Evolutionary conservation across 129 eudicot species (phyloP).

Genomic region (Tagetes patula): DNA sequence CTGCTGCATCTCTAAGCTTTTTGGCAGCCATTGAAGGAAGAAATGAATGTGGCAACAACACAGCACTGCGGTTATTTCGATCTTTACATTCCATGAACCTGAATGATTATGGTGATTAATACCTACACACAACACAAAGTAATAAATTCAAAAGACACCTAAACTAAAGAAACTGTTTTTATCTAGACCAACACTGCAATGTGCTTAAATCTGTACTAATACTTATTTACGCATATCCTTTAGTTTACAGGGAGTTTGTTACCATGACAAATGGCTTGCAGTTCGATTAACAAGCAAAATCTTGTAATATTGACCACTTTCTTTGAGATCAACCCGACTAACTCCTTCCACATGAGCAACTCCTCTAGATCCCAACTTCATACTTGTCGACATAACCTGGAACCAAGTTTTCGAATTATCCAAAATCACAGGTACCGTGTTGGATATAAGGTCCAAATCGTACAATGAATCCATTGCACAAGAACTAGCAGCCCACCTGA

Average conservation of each 20-base stretch:
- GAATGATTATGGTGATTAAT: conserved; percentile 65
- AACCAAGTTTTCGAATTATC: conserved; percentile 84
- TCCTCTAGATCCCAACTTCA: conserved; percentile 89
- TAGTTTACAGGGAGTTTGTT: conserved; percentile 23
- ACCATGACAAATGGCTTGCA: conserved; percentile 92
- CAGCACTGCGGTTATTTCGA: conserved; percentile 72
- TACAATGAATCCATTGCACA: conserved; percentile 89
- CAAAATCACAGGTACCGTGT: conserved; percentile 72
- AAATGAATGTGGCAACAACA: conserved; percentile 79
- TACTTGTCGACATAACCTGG: conserved; percentile 67
- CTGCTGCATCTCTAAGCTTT: conserved; percentile 80
- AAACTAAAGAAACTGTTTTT: not conserved
- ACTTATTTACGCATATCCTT: not conserved
- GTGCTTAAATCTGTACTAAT: not conserved
- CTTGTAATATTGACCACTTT: conserved; percentile 45
- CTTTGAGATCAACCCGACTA: conserved; percentile 58
- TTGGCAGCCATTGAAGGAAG: conserved; percentile 98
- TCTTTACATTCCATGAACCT: conserved; percentile 99
- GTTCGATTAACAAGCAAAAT: conserved; percentile 92
- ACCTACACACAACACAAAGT: conserved; percentile 55
- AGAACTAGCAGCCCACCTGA: conserved; percentile 84
- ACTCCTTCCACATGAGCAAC: conserved; percentile 77
- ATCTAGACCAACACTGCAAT: not conserved
- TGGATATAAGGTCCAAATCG: conserved; percentile 76
- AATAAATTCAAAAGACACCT: conserved; percentile 31